Evolutionary conservation across 768 basidiomycete species (phyloP).

Genomic region (Tulasnella sp.): DNA sequence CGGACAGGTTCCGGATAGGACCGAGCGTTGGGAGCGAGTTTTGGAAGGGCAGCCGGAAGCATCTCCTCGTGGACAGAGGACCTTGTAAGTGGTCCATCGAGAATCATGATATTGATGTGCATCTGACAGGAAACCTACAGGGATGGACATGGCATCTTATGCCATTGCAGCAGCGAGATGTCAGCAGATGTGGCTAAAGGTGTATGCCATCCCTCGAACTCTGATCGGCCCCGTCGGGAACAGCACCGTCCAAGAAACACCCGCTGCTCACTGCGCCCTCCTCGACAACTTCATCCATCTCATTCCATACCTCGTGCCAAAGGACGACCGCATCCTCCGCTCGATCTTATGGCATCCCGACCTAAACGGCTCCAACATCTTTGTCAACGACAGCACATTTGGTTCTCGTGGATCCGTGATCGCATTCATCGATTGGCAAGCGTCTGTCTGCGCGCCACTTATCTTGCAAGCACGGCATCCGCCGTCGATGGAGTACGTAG

Average conservation of each 20-base stretch:
- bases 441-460: not conserved
- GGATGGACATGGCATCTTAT: not conserved
- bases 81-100: constrained; percentile 26
- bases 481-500: not conserved
- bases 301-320: not conserved
- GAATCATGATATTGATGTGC: not conserved
- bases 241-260: not conserved
- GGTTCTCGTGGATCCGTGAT: constrained; percentile 1
- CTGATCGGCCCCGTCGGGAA: not conserved
- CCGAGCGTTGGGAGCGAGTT: constrained; percentile 25
- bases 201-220: not conserved
- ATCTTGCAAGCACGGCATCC: not conserved
- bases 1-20: constrained; percentile 22
- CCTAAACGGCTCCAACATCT: constrained; percentile 18
- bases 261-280: not conserved
- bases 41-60: constrained; percentile 25
- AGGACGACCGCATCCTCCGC: not conserved
- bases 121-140: not conserved
- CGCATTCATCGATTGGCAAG: constrained; percentile 21
- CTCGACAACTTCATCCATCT: not conserved
- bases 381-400: constrained; percentile 10
- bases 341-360: constrained; percentile 22
- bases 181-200: not conserved
- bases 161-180: not conserved
- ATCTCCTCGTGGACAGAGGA: constrained; percentile 25